These are phyloP conservation scores for Salvia sclarea DNA, from an alignment of 305 asterid genomes.

Conservation along the genomic window DNA sequence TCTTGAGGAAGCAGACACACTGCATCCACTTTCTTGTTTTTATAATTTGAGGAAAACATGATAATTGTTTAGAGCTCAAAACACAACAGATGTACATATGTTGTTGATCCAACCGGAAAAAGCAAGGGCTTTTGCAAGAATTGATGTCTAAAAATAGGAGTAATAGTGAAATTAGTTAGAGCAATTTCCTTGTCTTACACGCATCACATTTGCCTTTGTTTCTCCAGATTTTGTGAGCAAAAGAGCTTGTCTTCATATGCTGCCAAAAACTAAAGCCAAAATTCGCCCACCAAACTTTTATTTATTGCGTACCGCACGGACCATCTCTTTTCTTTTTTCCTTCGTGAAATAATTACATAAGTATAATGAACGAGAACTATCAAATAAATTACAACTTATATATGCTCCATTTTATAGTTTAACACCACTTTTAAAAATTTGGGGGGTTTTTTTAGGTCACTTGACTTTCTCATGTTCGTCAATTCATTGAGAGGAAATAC, in stretches of 20 bases:
- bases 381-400: too few relatives aligned
- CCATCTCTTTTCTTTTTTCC: background rate
- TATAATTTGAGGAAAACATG: background rate
- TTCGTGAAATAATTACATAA: too few relatives aligned
- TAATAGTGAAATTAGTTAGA: background rate
- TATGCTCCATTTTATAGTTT: too few relatives aligned
- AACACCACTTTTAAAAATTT: too few relatives aligned
- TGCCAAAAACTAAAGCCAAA: slow-evolving; percentile 35
- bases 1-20: slow-evolving; percentile 2
- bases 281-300: slow-evolving; percentile 40
- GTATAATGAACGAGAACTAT: too few relatives aligned
- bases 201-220: slow-evolving; percentile 35
- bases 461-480: too few relatives aligned
- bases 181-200: slow-evolving; percentile 37
- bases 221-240: slow-evolving; percentile 33
- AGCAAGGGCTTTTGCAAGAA: slow-evolving; percentile 15
- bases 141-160: background rate
- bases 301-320: background rate
- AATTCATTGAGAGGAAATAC: too few relatives aligned
- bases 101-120: slow-evolving; percentile 30
- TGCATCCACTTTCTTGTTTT: slow-evolving; percentile 24
- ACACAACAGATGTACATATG: background rate
- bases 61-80: background rate
- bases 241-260: slow-evolving; percentile 28
- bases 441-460: too few relatives aligned